Conservation (phyloP, 352 stramenopile genomes). For the Elongisporangium senticosum region DNA sequence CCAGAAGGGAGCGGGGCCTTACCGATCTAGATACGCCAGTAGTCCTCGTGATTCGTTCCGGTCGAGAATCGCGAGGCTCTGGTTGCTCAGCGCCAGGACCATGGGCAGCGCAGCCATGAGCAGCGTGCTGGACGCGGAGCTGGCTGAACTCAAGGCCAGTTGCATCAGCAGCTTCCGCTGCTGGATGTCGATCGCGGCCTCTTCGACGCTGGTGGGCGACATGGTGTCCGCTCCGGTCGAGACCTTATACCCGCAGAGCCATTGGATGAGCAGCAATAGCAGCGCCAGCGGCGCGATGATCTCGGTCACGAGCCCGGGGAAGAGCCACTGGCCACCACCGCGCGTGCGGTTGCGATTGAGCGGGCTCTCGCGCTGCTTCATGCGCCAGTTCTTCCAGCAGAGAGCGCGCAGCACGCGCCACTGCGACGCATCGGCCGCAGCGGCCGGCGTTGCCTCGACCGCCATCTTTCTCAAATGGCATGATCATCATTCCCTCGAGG, state of each 20-base stretch:
- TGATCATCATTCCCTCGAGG: not conserved
- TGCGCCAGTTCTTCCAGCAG: slow-evolving; percentile 81
- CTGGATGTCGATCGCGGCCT: not conserved
- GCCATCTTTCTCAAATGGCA: slow-evolving; percentile 9
- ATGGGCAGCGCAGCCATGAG: slow-evolving; percentile 54
- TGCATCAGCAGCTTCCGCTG: not conserved
- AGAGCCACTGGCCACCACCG: slow-evolving; percentile 37
- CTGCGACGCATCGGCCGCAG: not conserved
- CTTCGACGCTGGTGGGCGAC: slow-evolving; percentile 1
- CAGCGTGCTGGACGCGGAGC: slow-evolving; percentile 19
- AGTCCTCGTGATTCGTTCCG: slow-evolving; percentile 37
- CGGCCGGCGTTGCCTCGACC: slow-evolving; percentile 14
- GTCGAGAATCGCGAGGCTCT: slow-evolving; percentile 54
- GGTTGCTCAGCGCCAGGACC: slow-evolving; percentile 41
- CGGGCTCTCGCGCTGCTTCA: slow-evolving; percentile 73
- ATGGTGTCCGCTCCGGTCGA: not conserved
- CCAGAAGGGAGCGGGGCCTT: not conserved
- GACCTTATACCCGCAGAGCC: slow-evolving; percentile 53
- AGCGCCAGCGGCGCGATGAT: slow-evolving; percentile 57
- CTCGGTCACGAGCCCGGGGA: slow-evolving; percentile 61
- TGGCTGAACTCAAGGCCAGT: not conserved
- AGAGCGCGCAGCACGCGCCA: slow-evolving; percentile 46
- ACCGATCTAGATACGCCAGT: slow-evolving; percentile 39
- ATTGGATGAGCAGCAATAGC: slow-evolving; percentile 51
- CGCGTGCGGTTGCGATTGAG: slow-evolving; percentile 38